Evolutionary conservation across 306 rosid genomes (phyloP).

Genomic region (Prunus mira): DNA sequence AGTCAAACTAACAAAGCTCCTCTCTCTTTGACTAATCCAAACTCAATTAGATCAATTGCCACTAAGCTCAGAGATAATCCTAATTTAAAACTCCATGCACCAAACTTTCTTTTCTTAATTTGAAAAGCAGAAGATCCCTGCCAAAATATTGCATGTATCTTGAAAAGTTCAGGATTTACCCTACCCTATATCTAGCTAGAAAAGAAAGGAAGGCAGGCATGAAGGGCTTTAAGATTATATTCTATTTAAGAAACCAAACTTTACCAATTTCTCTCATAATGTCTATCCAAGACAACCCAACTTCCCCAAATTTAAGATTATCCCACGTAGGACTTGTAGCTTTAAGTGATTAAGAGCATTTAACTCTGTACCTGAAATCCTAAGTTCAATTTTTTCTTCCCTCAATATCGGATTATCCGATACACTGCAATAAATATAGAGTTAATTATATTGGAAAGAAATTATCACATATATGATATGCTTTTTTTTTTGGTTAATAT

Average conservation of each 20-base stretch:
- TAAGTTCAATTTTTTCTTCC: no score
- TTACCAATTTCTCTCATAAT: neutral
- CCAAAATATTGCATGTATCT: neutral
- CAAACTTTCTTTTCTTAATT: constrained; percentile 23
- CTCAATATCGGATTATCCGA: neutral
- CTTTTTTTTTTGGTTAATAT: no score
- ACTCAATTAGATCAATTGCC: constrained; percentile 22
- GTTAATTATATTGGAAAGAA: neutral
- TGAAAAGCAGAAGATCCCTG: constrained; percentile 24
- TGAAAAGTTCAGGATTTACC: constrained; percentile 1
- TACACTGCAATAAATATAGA: neutral
- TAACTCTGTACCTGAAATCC: no score
- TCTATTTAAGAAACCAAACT: neutral
- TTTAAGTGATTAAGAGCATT: no score
- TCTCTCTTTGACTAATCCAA: constrained; percentile 53
- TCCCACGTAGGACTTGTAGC: no score
- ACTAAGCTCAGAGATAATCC: constrained; percentile 21
- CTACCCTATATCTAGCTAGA: neutral
- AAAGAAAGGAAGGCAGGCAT: neutral
- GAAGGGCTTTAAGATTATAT: neutral
- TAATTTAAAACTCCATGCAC: constrained; percentile 26
- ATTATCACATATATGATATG: neutral
- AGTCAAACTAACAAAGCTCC: constrained; percentile 48
- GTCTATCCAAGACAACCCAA: neutral
- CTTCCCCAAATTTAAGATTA: neutral